Conservation (phyloP, 129 eudicot species). For the Heracleum sosnowskyi region DNA sequence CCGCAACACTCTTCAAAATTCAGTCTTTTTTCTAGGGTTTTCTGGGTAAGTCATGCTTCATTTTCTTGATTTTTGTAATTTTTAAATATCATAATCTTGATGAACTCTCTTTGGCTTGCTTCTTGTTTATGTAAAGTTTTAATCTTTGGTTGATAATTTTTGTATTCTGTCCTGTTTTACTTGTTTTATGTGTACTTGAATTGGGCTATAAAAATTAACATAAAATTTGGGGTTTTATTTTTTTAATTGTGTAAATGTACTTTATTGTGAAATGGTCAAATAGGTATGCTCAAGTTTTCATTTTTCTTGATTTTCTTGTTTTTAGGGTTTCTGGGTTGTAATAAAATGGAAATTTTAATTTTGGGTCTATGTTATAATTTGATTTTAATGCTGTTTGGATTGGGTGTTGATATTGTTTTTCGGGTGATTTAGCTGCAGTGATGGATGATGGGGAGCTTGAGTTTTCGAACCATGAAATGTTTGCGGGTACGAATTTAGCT, state of each 20-base stretch:
- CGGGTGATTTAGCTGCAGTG: constrained; percentile 3
- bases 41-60: not conserved
- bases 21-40: not conserved
- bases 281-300: not conserved
- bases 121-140: not conserved
- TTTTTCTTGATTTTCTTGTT: not conserved
- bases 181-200: not conserved
- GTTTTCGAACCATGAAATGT: constrained; percentile 65
- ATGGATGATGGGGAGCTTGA: constrained; percentile 85
- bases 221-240: not conserved
- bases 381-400: not conserved
- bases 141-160: not conserved
- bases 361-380: not conserved
- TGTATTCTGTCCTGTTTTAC: not conserved
- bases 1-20: not conserved
- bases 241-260: not conserved
- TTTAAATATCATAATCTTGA: not conserved
- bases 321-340: not conserved
- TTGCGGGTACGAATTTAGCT: constrained; percentile 35
- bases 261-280: not conserved
- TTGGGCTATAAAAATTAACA: not conserved
- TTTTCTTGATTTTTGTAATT: not conserved
- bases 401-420: not conserved
- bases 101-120: not conserved
- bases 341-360: not conserved